These are phyloP conservation scores for Cucurbita ficifolia DNA, from an alignment of 306 rosid genomes.

Conservation along the genomic window DNA sequence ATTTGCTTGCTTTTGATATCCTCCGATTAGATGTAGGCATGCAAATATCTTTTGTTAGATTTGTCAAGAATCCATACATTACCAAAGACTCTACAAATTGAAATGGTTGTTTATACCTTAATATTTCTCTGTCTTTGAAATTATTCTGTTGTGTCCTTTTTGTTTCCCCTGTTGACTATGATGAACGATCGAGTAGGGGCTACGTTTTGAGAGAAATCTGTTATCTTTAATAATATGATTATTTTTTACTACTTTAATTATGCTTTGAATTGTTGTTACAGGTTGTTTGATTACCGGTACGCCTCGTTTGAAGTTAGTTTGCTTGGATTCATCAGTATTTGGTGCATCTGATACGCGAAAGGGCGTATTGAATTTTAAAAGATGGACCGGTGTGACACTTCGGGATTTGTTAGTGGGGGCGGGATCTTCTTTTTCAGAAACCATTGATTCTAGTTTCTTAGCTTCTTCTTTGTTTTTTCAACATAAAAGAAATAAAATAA, in stretches of 20 bases:
- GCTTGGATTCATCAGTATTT: conserved; percentile 21
- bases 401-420: conserved; percentile 98
- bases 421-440: conserved; percentile 26
- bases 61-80: neutral
- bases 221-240: neutral
- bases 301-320: conserved; percentile 22
- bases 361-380: conserved; percentile 14
- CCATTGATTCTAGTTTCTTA: conserved; percentile 49
- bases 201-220: neutral
- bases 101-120: neutral
- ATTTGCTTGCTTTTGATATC: neutral
- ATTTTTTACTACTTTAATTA: neutral
- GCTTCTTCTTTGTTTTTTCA: neutral
- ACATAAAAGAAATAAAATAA: neutral
- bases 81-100: neutral
- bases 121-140: neutral
- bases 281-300: conserved; percentile 34
- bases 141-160: neutral
- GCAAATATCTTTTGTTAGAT: neutral
- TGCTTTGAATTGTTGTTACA: conserved; percentile 21
- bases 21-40: neutral
- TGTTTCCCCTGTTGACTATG: neutral
- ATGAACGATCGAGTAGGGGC: neutral
- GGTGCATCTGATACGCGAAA: conserved; percentile 28
- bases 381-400: conserved; percentile 95